Conservation (phyloP, 2,329 filamentous ascomycete species). For the Fusarium albosuccineum region DNA sequence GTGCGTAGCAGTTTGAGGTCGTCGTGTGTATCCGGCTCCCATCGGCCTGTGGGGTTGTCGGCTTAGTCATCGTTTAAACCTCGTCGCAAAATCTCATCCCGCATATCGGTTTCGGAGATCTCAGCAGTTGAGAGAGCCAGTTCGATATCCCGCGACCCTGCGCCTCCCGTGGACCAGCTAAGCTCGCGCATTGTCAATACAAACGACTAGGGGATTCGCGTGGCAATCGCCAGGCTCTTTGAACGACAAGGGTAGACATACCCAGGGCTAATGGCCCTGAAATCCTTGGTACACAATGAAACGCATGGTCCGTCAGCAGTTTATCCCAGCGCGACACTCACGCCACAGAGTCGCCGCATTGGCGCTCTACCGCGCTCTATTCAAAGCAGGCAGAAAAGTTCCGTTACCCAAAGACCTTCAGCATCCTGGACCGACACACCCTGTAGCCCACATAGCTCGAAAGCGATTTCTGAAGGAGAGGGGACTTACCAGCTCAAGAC, state of each 20-base stretch:
- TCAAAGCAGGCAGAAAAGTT: slow-evolving; percentile 68
- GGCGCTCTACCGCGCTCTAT: slow-evolving; percentile 78
- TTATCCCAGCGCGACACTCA: slow-evolving; percentile 63
- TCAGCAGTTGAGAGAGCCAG: background rate
- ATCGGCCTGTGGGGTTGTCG: slow-evolving; percentile 27
- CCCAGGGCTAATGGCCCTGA: slow-evolving; percentile 6
- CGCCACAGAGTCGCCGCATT: slow-evolving; percentile 70
- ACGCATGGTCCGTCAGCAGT: slow-evolving; percentile 50
- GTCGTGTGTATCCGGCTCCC: no score
- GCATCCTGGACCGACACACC: slow-evolving; percentile 50
- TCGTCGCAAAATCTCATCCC: slow-evolving; percentile 25
- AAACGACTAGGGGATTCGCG: background rate
- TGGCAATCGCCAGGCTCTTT: background rate
- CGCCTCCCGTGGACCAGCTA: background rate
- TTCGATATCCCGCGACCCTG: slow-evolving; percentile 6
- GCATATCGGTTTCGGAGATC: slow-evolving; percentile 5
- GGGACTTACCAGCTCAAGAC: slow-evolving; percentile 67
- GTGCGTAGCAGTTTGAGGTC: background rate
- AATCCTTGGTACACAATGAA: background rate
- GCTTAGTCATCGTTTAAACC: slow-evolving; percentile 32
- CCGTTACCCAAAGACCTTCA: slow-evolving; percentile 62
- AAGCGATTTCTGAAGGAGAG: slow-evolving; percentile 73
- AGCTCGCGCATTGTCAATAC: background rate
- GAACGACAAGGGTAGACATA: slow-evolving; percentile 20
- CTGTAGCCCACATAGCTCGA: slow-evolving; percentile 69